These are phyloP conservation scores for Porcisia hertigi DNA, from an alignment of 208 protist species.

Conservation along the genomic window DNA sequence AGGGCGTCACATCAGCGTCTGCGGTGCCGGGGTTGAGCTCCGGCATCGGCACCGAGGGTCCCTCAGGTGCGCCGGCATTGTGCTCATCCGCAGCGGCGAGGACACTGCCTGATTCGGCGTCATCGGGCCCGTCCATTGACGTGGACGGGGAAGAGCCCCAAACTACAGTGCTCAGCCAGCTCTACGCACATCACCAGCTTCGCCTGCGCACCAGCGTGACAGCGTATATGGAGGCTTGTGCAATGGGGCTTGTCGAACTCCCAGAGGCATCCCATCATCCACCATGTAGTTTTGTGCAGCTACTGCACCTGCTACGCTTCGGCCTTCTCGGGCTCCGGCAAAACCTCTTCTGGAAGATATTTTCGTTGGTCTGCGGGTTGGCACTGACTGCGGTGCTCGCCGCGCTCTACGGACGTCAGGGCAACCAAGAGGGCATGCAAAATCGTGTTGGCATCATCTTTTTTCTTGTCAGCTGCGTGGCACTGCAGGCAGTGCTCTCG, in stretches of 20 bases:
- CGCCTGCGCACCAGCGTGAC: conserved; percentile 33
- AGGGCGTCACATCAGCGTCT: not conserved
- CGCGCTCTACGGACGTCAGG: conserved; percentile 59
- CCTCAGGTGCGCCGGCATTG: not conserved
- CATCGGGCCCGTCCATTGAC: not conserved
- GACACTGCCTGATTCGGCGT: not conserved
- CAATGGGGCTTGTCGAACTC: conserved; percentile 35
- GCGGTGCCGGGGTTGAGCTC: not conserved
- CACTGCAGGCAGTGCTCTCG: conserved; percentile 59
- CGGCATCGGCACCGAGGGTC: not conserved
- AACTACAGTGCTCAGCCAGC: conserved; percentile 20
- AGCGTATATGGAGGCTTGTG: conserved; percentile 51
- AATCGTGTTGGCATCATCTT: conserved; percentile 75
- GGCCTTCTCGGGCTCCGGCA: conserved; percentile 44
- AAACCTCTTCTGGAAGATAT: conserved; percentile 27
- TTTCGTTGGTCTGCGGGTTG: conserved; percentile 29
- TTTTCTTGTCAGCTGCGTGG: conserved; percentile 58
- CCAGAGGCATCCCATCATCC: conserved; percentile 27
- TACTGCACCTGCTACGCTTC: conserved; percentile 59
- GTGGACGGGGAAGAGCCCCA: conserved; percentile 12
- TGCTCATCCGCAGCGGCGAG: not conserved
- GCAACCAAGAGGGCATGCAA: conserved; percentile 55
- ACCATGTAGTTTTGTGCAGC: conserved; percentile 35
- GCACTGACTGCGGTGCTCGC: conserved; percentile 39
- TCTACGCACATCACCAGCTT: conserved; percentile 15